Percentiles rank a stretch among this genome's conserved stretches.
Conservation (phyloP, 768 basidiomycete species). For the Tubosaeta sp. region DNA sequence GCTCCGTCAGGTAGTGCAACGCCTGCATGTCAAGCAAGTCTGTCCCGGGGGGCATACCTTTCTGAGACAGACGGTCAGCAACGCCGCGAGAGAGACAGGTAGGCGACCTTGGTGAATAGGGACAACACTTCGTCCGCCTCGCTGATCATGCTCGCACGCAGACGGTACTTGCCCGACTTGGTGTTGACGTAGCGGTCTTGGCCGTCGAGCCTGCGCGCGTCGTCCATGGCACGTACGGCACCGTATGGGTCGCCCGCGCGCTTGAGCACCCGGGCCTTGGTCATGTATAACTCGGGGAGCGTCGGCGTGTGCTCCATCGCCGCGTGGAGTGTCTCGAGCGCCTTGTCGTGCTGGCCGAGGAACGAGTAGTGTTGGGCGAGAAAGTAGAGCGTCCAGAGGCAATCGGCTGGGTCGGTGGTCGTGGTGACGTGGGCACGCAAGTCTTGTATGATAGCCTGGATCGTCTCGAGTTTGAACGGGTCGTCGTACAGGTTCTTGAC, state of each 20-base stretch:
- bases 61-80: slow-evolving; percentile 46
- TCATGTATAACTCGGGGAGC: slow-evolving; percentile 82
- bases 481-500: slow-evolving; percentile 79
- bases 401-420: slow-evolving; percentile 63
- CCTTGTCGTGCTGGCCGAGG: slow-evolving; percentile 41
- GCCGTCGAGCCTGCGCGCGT: slow-evolving; percentile 80
- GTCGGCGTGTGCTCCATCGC: slow-evolving; percentile 89
- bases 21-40: slow-evolving; percentile 98
- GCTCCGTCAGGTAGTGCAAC: slow-evolving; percentile 77
- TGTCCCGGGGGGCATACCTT: slow-evolving; percentile 74
- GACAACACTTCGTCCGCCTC: slow-evolving; percentile 74
- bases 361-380: slow-evolving; percentile 85
- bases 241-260: slow-evolving; percentile 75
- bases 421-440: slow-evolving; percentile 35
- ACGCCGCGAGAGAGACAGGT: background rate
- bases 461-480: slow-evolving; percentile 54
- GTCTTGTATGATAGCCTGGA: slow-evolving; percentile 67
- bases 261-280: slow-evolving; percentile 80
- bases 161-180: slow-evolving; percentile 86
- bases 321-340: slow-evolving; percentile 57
- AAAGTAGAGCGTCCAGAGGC: slow-evolving; percentile 95
- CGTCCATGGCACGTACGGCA: slow-evolving; percentile 73
- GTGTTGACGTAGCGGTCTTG: slow-evolving; percentile 96
- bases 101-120: slow-evolving; percentile 81
- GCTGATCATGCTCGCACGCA: slow-evolving; percentile 75